A percentile compares a stretch with the other conserved stretches of the same genome.
These are phyloP conservation scores for Theileria orientalis DNA, from an alignment of 169 alveolate species.

Conservation along the genomic window DNA sequence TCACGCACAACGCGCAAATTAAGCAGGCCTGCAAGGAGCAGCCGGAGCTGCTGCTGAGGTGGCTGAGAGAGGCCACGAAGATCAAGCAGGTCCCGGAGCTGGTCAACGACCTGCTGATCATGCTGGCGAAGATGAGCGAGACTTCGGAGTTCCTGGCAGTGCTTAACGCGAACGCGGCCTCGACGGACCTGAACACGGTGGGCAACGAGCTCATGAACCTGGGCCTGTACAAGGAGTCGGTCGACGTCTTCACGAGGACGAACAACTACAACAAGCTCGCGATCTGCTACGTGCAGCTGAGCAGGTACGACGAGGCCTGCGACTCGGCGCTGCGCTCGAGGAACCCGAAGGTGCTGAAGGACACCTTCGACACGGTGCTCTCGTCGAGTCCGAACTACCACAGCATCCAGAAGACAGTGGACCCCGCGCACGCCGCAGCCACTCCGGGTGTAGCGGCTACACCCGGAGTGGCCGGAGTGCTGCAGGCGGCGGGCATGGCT, in stretches of 20 bases:
- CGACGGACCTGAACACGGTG: slow-evolving; percentile 65
- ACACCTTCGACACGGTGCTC: slow-evolving; percentile 92
- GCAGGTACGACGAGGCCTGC: slow-evolving; percentile 93
- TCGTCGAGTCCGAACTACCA: no score
- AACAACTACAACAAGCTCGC: slow-evolving; percentile 97
- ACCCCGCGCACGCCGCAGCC: no score
- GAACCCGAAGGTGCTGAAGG: slow-evolving; percentile 92
- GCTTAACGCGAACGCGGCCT: slow-evolving; percentile 8
- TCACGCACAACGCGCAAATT: slow-evolving; percentile 78
- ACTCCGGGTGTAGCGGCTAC: no score
- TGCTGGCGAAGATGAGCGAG: slow-evolving; percentile 63
- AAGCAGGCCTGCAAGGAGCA: slow-evolving; percentile 55
- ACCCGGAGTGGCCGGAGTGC: no score
- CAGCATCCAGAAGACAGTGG: no score
- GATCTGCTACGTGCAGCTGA: slow-evolving; percentile 90
- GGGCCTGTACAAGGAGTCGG: slow-evolving; percentile 88
- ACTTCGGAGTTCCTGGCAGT: slow-evolving; percentile 57
- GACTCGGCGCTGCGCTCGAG: slow-evolving; percentile 99
- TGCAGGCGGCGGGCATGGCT: no score
- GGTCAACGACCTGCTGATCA: slow-evolving; percentile 66
- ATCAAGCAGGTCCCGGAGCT: slow-evolving; percentile 59
- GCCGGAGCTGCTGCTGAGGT: slow-evolving; percentile 16
- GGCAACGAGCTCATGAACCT: slow-evolving; percentile 75
- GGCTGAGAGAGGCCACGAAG: slow-evolving; percentile 42
- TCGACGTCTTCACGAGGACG: slow-evolving; percentile 88